phyloP scores from a whole-genome alignment of 257 asterid species.

The Voacanga thouarsii region DNA sequence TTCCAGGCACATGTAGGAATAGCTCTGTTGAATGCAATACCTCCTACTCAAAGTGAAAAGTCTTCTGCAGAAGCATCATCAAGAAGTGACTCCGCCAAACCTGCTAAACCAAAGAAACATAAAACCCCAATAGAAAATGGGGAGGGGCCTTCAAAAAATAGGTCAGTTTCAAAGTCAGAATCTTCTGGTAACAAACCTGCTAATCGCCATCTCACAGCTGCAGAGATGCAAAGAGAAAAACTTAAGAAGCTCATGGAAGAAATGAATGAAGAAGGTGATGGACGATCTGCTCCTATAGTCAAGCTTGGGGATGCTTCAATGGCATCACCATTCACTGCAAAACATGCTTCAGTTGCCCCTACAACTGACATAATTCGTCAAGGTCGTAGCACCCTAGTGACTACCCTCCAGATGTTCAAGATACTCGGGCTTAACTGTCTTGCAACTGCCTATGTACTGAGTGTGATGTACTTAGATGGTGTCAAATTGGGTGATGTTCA shows the following conservation, averaged over 20 bases:
- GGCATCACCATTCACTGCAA: conserved; percentile 98
- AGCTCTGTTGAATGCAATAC: conserved; percentile 85
- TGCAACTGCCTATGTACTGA: conserved; percentile 92
- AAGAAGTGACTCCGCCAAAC: conserved; percentile 53
- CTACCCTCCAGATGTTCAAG: conserved; percentile 99
- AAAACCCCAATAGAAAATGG: conserved; percentile 44
- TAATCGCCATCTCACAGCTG: conserved; percentile 75
- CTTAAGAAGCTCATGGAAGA: conserved; percentile 93
- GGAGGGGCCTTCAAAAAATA: conserved; percentile 47
- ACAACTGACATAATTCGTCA: conserved; percentile 91
- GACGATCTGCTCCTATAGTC: conserved; percentile 85
- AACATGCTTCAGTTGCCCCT: conserved; percentile 94
- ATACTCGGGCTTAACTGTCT: conserved; percentile 97
- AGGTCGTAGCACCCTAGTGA: conserved; percentile 95
- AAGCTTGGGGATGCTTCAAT: conserved; percentile 97
- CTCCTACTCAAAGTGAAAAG: conserved; percentile 54
- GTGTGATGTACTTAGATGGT: conserved; percentile 94
- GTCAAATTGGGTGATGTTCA: conserved; percentile 93
- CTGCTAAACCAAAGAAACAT: conserved; percentile 57
- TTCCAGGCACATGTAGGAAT: conserved; percentile 90
- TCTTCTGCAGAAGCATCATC: conserved; percentile 55
- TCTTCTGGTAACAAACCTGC: conserved; percentile 53
- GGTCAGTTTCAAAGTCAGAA: conserved; percentile 39
- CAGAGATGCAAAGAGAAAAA: conserved; percentile 80
- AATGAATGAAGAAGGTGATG: conserved; percentile 83